These are phyloP conservation scores for Scheffersomyces insectosa DNA, from an alignment of 1,139 yeast species.

Conservation along the genomic window DNA sequence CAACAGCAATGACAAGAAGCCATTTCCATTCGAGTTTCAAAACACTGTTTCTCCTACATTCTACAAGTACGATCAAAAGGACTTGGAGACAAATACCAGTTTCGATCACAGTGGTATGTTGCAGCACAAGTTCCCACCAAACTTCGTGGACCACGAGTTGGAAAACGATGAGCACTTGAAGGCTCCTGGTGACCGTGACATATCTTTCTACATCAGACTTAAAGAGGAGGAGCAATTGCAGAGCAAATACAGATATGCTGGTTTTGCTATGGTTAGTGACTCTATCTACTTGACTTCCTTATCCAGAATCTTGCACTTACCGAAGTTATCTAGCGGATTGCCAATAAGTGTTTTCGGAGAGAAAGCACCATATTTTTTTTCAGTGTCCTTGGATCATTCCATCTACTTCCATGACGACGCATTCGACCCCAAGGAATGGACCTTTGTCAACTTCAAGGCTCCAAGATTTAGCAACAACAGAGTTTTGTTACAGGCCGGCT, in stretches of 20 bases:
- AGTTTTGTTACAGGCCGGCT: slow-evolving; percentile 36
- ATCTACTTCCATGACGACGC: slow-evolving; percentile 44
- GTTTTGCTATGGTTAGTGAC: slow-evolving; percentile 34
- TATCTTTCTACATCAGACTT: slow-evolving; percentile 32
- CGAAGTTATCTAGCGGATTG: slow-evolving; percentile 9
- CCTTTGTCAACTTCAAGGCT: slow-evolving; percentile 33
- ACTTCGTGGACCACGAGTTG: slow-evolving; percentile 19
- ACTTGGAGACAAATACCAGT: slow-evolving; percentile 18
- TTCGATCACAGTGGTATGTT: slow-evolving; percentile 22
- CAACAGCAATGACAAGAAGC: slow-evolving; percentile 16
- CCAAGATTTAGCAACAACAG: slow-evolving; percentile 42
- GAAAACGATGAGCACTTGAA: slow-evolving; percentile 18
- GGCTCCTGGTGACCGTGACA: slow-evolving; percentile 32
- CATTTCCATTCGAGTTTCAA: slow-evolving; percentile 37
- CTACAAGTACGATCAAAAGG: slow-evolving; percentile 26
- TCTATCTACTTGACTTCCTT: slow-evolving; percentile 35
- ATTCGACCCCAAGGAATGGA: slow-evolving; percentile 44
- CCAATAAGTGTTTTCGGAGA: slow-evolving; percentile 15
- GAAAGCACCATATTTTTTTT: slow-evolving; percentile 31
- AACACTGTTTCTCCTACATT: slow-evolving; percentile 26
- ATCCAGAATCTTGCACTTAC: slow-evolving; percentile 27
- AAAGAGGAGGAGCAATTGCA: slow-evolving; percentile 20
- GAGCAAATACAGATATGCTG: slow-evolving; percentile 23
- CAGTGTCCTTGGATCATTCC: slow-evolving; percentile 45
- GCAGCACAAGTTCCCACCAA: slow-evolving; percentile 31